Evolutionary conservation across 148 eudicot genomes (phyloP), one percentile per base, ranked within the genome.

Genomic region (Dysphania ambrosioides): DNA sequence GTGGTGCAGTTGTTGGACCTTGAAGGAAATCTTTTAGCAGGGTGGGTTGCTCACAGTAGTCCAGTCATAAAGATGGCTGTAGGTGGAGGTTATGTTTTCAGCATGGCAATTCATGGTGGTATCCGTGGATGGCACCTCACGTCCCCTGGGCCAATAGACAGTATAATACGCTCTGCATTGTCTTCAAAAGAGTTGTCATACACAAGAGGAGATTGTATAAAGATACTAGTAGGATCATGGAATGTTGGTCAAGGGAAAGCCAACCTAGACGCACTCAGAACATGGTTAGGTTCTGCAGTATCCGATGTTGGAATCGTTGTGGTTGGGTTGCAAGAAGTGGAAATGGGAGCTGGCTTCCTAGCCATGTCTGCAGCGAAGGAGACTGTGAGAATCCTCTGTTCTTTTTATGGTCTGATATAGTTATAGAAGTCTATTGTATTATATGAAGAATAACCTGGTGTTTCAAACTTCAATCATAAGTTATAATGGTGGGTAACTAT

Each of bases 291-390:
- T 40, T 89, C 94, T 40, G 74, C 82, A 9, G 81, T 81, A n/a
- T 87, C 91, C 19, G 97, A 96, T 81, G 97, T 90, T 51, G 93
- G 91, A 38, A 90, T 96, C 47, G 82, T 96, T 58, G 97, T 96
- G 61, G 89, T 96, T 69, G 99, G 99, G 62, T 85, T 90, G 87
- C 99, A 96, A 84, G 99, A 96, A 84, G 99, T 96, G 73, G 99
- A 96, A 74, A 96, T 96, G 99, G 99, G 99, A 6, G 99, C 99
- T 16, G 99, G 99, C 27, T 96, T 96, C 78, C 91, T 96, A 76
- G 99, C 99, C 8, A 90, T 96, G 97, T 96, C 99, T n/a, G 99
- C 97, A 36, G 99, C 99, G 3, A 96, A 96, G 92, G 99, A 96
- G 83, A 89, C 97, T 68, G 99, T 96, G 84, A 89, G 92, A 34